phyloP scores from a whole-genome alignment of 345 rosid genomes.

The Populus davidiana region DNA sequence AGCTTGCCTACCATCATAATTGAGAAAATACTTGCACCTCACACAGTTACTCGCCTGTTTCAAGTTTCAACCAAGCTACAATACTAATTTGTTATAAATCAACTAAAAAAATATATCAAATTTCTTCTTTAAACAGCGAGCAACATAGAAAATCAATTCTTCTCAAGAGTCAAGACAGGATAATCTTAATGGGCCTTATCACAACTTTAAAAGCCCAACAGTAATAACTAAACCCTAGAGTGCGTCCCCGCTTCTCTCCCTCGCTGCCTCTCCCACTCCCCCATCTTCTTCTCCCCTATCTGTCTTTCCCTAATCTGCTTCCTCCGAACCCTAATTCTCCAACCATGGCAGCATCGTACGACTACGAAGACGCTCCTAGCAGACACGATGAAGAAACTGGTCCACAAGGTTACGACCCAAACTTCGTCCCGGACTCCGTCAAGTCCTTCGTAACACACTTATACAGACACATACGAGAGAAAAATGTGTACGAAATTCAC shows the following conservation, averaged over 20 bases:
- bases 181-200: background rate
- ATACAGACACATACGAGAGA: conserved; percentile 96
- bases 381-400: background rate
- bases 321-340: background rate
- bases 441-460: conserved; percentile 86
- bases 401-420: conserved; percentile 68
- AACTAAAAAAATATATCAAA: no score
- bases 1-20: no score
- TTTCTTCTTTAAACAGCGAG: no score
- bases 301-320: background rate
- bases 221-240: background rate
- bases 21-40: no score
- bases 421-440: conserved; percentile 88
- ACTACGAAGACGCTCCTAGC: conserved; percentile 45
- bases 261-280: background rate
- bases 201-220: background rate
- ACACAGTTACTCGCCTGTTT: no score
- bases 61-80: no score
- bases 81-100: no score
- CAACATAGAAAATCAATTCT: no score
- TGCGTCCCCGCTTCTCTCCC: background rate
- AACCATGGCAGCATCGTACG: conserved; percentile 58
- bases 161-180: background rate
- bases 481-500: conserved; percentile 97
- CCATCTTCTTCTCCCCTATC: background rate